Conservation (phyloP, 2,329 filamentous ascomycete species). For the Beauveria bassiana region DNA sequence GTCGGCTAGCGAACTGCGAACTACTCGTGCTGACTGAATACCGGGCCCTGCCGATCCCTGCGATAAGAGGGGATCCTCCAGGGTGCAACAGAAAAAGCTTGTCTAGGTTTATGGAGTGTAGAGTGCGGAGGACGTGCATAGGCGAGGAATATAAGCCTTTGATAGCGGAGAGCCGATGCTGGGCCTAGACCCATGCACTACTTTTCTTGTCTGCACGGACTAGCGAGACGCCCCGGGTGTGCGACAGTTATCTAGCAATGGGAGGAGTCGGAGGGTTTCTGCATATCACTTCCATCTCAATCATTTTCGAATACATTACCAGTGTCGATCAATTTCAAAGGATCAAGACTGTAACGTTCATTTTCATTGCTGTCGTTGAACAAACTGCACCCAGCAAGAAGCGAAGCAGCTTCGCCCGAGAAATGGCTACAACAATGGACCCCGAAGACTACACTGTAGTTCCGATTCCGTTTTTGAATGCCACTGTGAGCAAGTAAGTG, state of each 20-base stretch:
- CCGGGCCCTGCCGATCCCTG: background rate
- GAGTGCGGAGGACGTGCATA: background rate
- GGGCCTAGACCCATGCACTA: background rate
- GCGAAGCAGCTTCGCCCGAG: background rate
- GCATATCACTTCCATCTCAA: background rate
- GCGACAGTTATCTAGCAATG: background rate
- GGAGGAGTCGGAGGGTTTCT: background rate
- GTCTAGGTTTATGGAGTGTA: too few species aligned
- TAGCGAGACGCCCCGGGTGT: background rate
- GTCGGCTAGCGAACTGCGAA: background rate
- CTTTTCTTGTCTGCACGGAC: background rate
- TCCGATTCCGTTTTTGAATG: background rate
- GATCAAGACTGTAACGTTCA: background rate
- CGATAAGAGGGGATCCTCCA: background rate
- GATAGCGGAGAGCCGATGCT: background rate
- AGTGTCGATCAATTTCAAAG: too few species aligned
- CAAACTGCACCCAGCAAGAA: background rate
- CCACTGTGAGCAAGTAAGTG: background rate
- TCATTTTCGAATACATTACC: background rate
- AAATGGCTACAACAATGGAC: background rate
- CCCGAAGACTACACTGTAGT: background rate
- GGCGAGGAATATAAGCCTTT: background rate
- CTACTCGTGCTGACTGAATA: background rate
- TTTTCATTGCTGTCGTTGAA: background rate
- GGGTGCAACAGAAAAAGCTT: background rate